Base-by-base conservation (phyloP, 495 filamentous ascomycete genomes). In the Penicillium coffeae region DNA sequence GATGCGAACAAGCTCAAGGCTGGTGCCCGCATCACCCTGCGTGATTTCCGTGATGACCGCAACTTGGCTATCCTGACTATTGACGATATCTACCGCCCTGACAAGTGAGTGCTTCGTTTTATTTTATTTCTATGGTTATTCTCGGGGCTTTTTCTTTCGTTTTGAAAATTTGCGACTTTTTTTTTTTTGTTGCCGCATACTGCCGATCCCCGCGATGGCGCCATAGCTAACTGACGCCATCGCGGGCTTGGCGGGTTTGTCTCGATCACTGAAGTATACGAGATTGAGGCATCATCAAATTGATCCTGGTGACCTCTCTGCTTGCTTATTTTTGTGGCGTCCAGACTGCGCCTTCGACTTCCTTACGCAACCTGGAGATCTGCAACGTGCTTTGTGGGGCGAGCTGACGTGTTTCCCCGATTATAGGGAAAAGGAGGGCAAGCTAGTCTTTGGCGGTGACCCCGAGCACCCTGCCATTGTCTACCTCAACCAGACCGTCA, bases 41-140 rank as follows among this genome's bases (percentile, higher is more conserved):
- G 92, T 45, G 93, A 98, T 67, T 91, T 95, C 75, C 86, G 93
- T 69, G 94, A 98, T 59, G 93, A 98, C 66, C 81, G 89, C 22
- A 93, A 95, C 67, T 76, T 98, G 54, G 93, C 91, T 49, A 98
- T 98, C 59, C 78, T 97, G 61, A 96, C 90, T 27, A 82, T 98
- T 47, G 90, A 96, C 34, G 93, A 98, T 71, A 81, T 98, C 55
- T 98, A 98, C 78, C 85, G 84, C 71, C 90, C 93, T 33, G 83
- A 98, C 75, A 97, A 97, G 93, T 95, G 79, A 73, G 83, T 48
- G 15, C 0, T 19, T 35, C 13, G n/a, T n/a, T n/a, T 10, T 35
- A 32, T 45, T 35, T 20, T 8, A 1, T 45, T 15, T 34, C 18
- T 3, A 13, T 19, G 12, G 13, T 3, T 10, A 27, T 71, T 34